Evolutionary conservation across 2,329 filamentous ascomycete genomes (phyloP), one percentile per base, ranked within the genome.

Genomic region (Trichothecium roseum): DNA sequence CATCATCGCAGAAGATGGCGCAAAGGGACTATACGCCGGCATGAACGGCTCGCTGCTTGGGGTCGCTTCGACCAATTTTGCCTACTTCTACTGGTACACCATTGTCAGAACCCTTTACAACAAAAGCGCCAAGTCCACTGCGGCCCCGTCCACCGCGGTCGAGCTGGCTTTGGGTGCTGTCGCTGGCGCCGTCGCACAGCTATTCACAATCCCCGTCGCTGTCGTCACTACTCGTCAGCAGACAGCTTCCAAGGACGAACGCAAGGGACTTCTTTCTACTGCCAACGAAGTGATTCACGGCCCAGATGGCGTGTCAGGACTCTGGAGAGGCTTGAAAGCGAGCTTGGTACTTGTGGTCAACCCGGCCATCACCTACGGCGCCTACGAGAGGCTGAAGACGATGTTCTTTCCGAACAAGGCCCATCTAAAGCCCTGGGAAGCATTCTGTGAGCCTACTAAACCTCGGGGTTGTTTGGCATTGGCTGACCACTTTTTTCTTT

Each of bases 11-110:
- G 78, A 75, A 36, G 91, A 98, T 47, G 91, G 91, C 22, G 38
- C 91, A 8, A 51, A 66, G 32, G 91, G 91, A 6, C 74, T 98
- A 7, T 98, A 98, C 52, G 78, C 84, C 35, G 91, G 91, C 41
- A 88, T 98, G 56, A 72, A 77, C 40, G 88, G 89, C 34, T 78
- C 88, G 4, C 68, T 98, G 14, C 64, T 96, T 35, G 91, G 91
- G 36, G 91, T 98, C 26, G 89, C 87, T 2, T 95, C 88, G 18
- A 96, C 89, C 35, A 98, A 98, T 60, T 98, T 98, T 56, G 91
- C 91, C 50, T 98, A 98, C 64, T 98, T 98, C 58, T 98, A 98
- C 66, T 96, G 89, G 88, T 96, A 96, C 58, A 89, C 86, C 5
- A 64, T 91, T 18, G 85, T 95, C 22, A 78, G 91, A 43, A 77